Conservation (phyloP, 352 stramenopile genomes). For the Pythium brachiatum region DNA sequence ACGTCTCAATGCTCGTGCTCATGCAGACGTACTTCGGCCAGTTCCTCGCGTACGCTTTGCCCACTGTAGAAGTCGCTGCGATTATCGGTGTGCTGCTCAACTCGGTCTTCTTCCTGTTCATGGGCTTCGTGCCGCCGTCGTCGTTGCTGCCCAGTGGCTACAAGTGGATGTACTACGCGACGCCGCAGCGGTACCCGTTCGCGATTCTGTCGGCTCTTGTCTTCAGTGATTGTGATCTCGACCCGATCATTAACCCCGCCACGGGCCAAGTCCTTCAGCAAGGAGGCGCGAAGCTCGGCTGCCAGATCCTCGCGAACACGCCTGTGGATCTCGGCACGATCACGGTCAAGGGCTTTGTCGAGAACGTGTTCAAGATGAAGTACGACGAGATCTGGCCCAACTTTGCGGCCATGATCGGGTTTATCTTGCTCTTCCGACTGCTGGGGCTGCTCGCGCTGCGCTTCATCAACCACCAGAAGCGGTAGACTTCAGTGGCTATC, state of each 20-base stretch:
- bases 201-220: constrained; percentile 35
- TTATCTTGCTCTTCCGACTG: constrained; percentile 47
- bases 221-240: constrained; percentile 37
- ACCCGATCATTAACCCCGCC: constrained; percentile 41
- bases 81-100: constrained; percentile 41
- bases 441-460: constrained; percentile 47
- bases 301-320: constrained; percentile 21
- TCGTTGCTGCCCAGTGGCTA: constrained; percentile 27
- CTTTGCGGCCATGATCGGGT: constrained; percentile 40
- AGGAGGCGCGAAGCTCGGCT: constrained; percentile 26
- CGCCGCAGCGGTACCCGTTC: constrained; percentile 39
- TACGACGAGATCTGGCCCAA: constrained; percentile 53
- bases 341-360: constrained; percentile 38
- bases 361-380: constrained; percentile 49
- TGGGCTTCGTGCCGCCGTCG: constrained; percentile 42
- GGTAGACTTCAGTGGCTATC: constrained; percentile 3
- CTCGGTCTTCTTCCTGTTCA: constrained; percentile 56
- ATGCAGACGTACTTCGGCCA: constrained; percentile 74
- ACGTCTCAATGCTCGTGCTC: constrained; percentile 52
- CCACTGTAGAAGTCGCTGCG: constrained; percentile 39
- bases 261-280: neutral
- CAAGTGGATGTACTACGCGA: constrained; percentile 40
- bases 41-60: constrained; percentile 59
- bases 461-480: constrained; percentile 56
- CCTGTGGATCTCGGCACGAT: constrained; percentile 19